Evolutionary conservation across 2,329 filamentous ascomycete genomes (phyloP), one percentile per base, ranked within the genome.

Genomic region (Microsporum ferrugineum): DNA sequence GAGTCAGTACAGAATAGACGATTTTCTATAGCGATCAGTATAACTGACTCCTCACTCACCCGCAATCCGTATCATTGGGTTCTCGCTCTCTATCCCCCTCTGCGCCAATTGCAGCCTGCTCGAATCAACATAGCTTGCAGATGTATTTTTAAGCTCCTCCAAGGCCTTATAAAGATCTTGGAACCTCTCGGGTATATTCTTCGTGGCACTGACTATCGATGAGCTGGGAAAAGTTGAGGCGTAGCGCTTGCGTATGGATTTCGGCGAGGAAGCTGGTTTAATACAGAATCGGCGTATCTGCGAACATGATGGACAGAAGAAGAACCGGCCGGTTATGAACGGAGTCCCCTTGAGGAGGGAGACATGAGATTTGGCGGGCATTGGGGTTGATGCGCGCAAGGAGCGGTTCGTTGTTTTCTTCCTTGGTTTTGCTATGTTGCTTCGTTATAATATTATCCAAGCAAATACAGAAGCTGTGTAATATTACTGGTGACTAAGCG

Each of bases 61-160:
- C 53, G 82, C 83, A 66, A 86, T 72, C 57, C 84, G 74, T 51
- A 83, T 77, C 7, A 82, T 75, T 2, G 81, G 78, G 63, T 76
- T 72, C 55, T 79, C 75, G 29, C 76, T 78, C 67, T 83, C 82
- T 64, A 86, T 69, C 1, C 83, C 82, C 60, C 81, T 72, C 64
- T 84, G 69, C 17, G 82, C 83, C 67, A 86, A 78, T 68, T 84
- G 80, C 63, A 86, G 68, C 60, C 82, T 75, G 67, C 82, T 84
- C 34, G 83, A 71, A 68, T 84, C 83, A 58, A 84, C 79, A 68
- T 82, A 80, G 55, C 77, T 78, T 61, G 79, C 76, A 27, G 82
- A 82, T 41, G 76, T 74, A 59, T 77, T 76, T 63, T 79, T 76
- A 6, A 86, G 70, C n/a, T 73, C 73, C 12, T 76, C 75, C 45